Evolutionary conservation across 768 basidiomycete genomes (phyloP).

Genomic region (Podaxis sp.): DNA sequence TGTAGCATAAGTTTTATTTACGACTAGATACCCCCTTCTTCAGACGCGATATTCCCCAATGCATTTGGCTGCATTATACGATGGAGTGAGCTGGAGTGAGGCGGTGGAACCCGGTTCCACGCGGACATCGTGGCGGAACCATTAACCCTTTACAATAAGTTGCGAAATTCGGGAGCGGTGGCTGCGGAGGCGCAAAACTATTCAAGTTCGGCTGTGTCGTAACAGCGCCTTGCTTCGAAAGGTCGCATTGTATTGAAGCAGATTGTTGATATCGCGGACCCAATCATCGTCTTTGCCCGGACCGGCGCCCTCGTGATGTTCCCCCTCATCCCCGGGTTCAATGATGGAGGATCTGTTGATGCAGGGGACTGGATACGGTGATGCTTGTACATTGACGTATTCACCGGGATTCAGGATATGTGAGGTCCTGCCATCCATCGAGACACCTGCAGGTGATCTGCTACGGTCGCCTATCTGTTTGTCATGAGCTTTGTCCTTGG

Average conservation of each 20-base stretch:
- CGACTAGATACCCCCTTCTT: background rate
- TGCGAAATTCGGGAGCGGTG: background rate
- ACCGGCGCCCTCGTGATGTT: conserved; percentile 60
- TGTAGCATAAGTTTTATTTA: background rate
- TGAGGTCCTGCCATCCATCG: conserved; percentile 90
- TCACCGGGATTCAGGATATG: conserved; percentile 83
- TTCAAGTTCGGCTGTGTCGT: conserved; percentile 66
- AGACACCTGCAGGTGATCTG: conserved; percentile 84
- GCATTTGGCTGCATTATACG: background rate
- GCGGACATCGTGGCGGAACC: background rate
- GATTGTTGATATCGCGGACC: conserved; percentile 95
- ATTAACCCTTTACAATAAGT: background rate
- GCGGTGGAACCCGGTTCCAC: background rate
- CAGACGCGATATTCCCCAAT: background rate
- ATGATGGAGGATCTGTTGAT: conserved; percentile 83
- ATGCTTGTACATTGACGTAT: conserved; percentile 80
- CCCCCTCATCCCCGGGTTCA: conserved; percentile 42
- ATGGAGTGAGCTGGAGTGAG: background rate
- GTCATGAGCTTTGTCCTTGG: background rate
- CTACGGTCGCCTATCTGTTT: conserved; percentile 79
- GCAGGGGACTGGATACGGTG: conserved; percentile 89
- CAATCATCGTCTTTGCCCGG: conserved; percentile 89
- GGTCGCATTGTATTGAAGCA: conserved; percentile 92
- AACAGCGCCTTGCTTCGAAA: conserved; percentile 88
- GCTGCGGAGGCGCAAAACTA: background rate